Percentiles rank a stretch among this genome's conserved stretches.
phyloP scores from a whole-genome alignment of 208 protist genomes.

The Wallacemonas collosoma region DNA sequence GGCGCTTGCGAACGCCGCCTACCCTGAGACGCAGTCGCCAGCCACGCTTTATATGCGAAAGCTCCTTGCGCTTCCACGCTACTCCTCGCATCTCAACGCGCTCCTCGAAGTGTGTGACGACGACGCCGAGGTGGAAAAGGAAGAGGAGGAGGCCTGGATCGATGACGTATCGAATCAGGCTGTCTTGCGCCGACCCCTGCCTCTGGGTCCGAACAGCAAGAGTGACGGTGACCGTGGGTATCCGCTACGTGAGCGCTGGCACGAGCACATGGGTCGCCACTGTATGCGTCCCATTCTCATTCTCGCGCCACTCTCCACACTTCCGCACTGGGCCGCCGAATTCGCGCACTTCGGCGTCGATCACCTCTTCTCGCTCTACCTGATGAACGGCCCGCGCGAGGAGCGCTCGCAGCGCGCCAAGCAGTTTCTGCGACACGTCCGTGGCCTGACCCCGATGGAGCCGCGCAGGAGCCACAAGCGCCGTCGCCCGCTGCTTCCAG shows the following conservation, averaged over 20 bases:
- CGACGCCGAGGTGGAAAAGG: not conserved
- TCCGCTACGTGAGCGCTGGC: not conserved
- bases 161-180: not conserved
- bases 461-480: not conserved
- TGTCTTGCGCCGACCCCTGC: not conserved
- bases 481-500: not conserved
- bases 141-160: not conserved
- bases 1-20: slow-evolving; percentile 1
- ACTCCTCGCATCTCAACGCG: slow-evolving; percentile 18
- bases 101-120: slow-evolving; percentile 2
- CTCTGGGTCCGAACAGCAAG: not conserved
- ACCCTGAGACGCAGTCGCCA: slow-evolving; percentile 1
- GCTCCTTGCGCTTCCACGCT: slow-evolving; percentile 9
- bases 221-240: not conserved
- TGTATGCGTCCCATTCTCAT: slow-evolving; percentile 48
- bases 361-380: slow-evolving; percentile 36
- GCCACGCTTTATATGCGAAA: not conserved
- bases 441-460: not conserved
- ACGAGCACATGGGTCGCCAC: not conserved
- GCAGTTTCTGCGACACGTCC: slow-evolving; percentile 28
- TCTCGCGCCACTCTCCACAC: slow-evolving; percentile 52
- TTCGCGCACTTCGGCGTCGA: slow-evolving; percentile 36
- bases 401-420: slow-evolving; percentile 32
- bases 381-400: slow-evolving; percentile 44
- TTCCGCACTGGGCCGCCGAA: slow-evolving; percentile 55